A percentile compares a stretch with the other conserved stretches of the same genome.
Evolutionary conservation across 306 rosid species (phyloP).

Genomic region (Medicago truncatula): MtrunA17r5.0-ANR NC_053045.1:32035501-32036000

Average conservation of each 20-base stretch:
- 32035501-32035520: background rate
- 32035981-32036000: slow-evolving; percentile 98
- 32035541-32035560: background rate
- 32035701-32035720: background rate
- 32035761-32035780: background rate
- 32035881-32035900: slow-evolving; percentile 29
- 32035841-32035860: background rate
- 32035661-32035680: background rate
- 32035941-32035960: background rate
- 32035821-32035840: background rate
- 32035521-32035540: slow-evolving; percentile 5
- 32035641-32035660: slow-evolving; percentile 3
- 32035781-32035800: background rate
- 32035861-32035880: slow-evolving; percentile 21
- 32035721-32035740: background rate
- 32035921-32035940: background rate
- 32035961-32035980: slow-evolving; percentile 49
- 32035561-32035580: no score
- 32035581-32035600: no score
- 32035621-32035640: background rate
- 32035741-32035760: slow-evolving; percentile 12
- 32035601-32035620: no score
- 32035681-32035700: background rate
- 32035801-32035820: background rate
- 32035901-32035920: slow-evolving; percentile 27